Base-by-base conservation (phyloP, 805 yeast genomes). In the Starmerella bombi region DNA sequence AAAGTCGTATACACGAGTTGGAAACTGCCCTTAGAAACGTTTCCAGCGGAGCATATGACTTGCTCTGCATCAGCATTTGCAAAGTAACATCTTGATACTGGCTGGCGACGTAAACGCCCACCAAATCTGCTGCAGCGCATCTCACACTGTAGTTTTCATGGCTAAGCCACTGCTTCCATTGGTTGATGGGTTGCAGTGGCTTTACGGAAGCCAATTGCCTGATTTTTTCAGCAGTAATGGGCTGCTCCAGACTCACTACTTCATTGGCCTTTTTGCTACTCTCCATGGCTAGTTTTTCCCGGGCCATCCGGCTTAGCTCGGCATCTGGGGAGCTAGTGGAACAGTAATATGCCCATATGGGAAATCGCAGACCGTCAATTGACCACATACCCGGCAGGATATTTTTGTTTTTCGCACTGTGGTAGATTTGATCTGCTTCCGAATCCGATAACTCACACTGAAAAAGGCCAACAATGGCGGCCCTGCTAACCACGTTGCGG, bases 61-160 rank as follows among this genome's bases (percentile, higher is more conserved):
- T 37, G 4, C 30, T 27, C 15, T 23, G n/a, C 34, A 44, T 32
- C 2, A 46, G 30, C 27, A 32, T 22, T 12, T 21, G 19, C n/a
- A 46, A 22, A 3, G 45, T 34, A 2, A n/a, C 3, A 4, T 44
- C 47, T 20, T 46, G 50, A 16, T 34, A 42, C 4, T 10, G n/a
- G 10, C 42, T 42, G 4, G 44, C 38, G 9, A 40, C 33, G 20
- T 43, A 46, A 5, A 23, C 25, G 16, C 43, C 43, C 16, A 41
- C 25, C 3, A 29, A 19, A 4, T 41, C 38, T 4, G 50, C 36
- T 8, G 42, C 45, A 1, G 44, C 42, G 10, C 37, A 35, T 14
- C 47, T n/a, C 5, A 40, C 22, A 14, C 16, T 12, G 15, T 37
- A 38, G n/a, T 38, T 31, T 5, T 25, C 18, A 10, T 25, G 22